Base-by-base conservation (phyloP, 495 filamentous ascomycete species). In the Penicillium manginii region DNA sequence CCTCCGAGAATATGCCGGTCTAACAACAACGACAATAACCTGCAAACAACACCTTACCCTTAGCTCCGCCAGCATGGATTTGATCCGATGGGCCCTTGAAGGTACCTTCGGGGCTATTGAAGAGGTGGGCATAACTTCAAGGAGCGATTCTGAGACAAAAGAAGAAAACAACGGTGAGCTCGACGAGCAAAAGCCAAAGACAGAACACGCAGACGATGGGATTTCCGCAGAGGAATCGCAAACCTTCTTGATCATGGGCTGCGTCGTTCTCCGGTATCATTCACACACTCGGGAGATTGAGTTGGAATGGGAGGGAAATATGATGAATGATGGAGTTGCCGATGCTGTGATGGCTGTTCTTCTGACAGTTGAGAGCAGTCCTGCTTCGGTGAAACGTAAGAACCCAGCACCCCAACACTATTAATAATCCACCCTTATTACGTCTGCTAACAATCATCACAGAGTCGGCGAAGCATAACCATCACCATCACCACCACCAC, bases 271-370 rank as follows among this genome's bases (percentile, higher is more conserved):
- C 19, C 83, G 86, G 42, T 89, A 90, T 66, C 61, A 74, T 45
- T 76, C 84, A 26, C 78, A 70, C 46, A 85, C 81, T 55, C 88
- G 92, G 21, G 89, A 93, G 65, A 84, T 98, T 8, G 92, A 93
- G 65, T 74, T 97, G 1, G 92, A 97, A 68, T 98, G 94, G 94
- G 94, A 97, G 65, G 94, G 93, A 29, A 98, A 97, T 67, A 89
- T 96, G 83, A 85, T 97, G 62, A 98, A 98, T 66, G 94, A 98
- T 63, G 91, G 93, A 31, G 94, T 98, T 62, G 94, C 96, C 7
- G 94, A 98, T 74, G 91, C 94, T 11, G 90, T 97, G 15, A 88
- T 97, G 78, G 94, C 90, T 5, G 91, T 96, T 4, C 81, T 98
- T 10, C 83, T 96, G 57, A 90, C 87, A 0, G 87, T 96, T 14